Conservation (phyloP, 305 asterid genomes). For the Rubia balearica region DNA sequence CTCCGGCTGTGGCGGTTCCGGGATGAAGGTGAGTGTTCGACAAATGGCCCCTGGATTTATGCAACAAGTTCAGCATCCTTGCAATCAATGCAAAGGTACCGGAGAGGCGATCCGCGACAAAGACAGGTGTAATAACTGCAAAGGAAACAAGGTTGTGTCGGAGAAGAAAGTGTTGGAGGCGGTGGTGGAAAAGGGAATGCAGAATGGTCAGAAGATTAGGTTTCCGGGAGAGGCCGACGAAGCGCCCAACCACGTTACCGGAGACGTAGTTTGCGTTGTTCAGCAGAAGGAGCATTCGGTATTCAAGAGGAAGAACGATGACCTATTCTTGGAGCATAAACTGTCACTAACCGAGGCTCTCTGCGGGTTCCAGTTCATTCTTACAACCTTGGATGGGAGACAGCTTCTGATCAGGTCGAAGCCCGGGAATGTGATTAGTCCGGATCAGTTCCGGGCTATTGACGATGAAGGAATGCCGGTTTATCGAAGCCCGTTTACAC, state of each 20-base stretch:
- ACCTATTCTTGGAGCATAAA: slow-evolving; percentile 64
- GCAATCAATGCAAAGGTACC: slow-evolving; percentile 48
- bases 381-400: slow-evolving; percentile 66
- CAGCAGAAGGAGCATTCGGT: slow-evolving; percentile 79
- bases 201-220: slow-evolving; percentile 47
- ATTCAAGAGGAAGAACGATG: slow-evolving; percentile 75
- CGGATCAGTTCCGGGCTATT: background rate
- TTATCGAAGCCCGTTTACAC: background rate
- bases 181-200: slow-evolving; percentile 54
- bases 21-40: slow-evolving; percentile 46
- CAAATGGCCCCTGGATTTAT: slow-evolving; percentile 54
- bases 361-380: slow-evolving; percentile 80
- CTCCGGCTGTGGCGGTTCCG: slow-evolving; percentile 46
- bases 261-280: slow-evolving; percentile 69
- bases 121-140: slow-evolving; percentile 49
- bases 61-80: slow-evolving; percentile 56
- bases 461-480: background rate
- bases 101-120: slow-evolving; percentile 43
- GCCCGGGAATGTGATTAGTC: slow-evolving; percentile 68
- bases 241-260: slow-evolving; percentile 50
- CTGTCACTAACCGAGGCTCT: slow-evolving; percentile 62
- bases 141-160: slow-evolving; percentile 47
- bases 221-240: slow-evolving; percentile 60
- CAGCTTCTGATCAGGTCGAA: slow-evolving; percentile 66
- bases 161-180: slow-evolving; percentile 59